These are phyloP conservation scores for Dioscorea alata DNA, from an alignment of 106 monocot species.

Conservation along the genomic window DNA sequence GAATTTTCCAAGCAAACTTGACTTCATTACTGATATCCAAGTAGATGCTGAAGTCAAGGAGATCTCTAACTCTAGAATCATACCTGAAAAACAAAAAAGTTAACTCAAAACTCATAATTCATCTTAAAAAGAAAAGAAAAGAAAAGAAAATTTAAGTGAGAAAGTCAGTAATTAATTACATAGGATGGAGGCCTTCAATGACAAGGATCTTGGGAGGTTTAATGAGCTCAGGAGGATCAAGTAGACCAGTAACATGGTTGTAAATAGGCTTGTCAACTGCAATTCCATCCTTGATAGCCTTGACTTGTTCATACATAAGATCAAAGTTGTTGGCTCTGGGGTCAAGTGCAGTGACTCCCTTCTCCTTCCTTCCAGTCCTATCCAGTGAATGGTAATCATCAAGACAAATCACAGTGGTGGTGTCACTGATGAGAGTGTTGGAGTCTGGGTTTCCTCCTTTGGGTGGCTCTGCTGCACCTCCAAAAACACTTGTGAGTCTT, in stretches of 20 bases:
- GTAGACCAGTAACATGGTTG: slow-evolving; percentile 86
- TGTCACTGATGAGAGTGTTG: slow-evolving; percentile 92
- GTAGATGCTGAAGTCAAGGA: slow-evolving; percentile 99
- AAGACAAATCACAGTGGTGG: slow-evolving; percentile 91
- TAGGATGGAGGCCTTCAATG: slow-evolving; percentile 95
- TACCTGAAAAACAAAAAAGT: slow-evolving; percentile 40
- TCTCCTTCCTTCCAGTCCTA: slow-evolving; percentile 86
- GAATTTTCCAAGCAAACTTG: slow-evolving; percentile 99
- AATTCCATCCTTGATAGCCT: slow-evolving; percentile 74
- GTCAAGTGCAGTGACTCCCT: slow-evolving; percentile 89
- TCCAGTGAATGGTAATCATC: slow-evolving; percentile 96
- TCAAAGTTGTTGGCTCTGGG: slow-evolving; percentile 92
- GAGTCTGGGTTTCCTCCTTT: slow-evolving; percentile 95
- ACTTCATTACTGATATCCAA: slow-evolving; percentile 99
- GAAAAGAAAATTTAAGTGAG: not conserved
- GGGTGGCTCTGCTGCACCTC: slow-evolving; percentile 86
- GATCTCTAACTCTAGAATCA: slow-evolving; percentile 85
- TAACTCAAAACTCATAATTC: not conserved
- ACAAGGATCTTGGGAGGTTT: slow-evolving; percentile 94
- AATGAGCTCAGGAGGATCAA: slow-evolving; percentile 96
- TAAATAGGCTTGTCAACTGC: slow-evolving; percentile 94
- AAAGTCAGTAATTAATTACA: slow-evolving; percentile 29
- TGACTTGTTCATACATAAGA: slow-evolving; percentile 97
- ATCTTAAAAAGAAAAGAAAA: not conserved
- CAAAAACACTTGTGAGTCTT: slow-evolving; percentile 88